These are phyloP conservation scores for Triadica sebifera DNA, from an alignment of 345 rosid genomes.

Conservation along the genomic window DNA sequence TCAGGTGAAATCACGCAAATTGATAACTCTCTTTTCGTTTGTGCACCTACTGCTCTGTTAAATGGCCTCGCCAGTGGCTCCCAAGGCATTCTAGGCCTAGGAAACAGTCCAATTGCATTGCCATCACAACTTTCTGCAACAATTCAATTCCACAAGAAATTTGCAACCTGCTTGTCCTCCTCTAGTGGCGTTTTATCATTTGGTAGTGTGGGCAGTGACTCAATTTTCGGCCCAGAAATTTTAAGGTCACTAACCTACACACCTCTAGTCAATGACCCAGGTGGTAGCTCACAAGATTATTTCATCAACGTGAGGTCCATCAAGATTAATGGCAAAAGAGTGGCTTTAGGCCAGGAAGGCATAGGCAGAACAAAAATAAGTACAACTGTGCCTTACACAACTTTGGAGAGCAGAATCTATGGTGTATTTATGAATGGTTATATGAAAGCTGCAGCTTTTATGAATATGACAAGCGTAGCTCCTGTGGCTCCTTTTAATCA, in stretches of 20 bases:
- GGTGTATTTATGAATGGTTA: constrained; percentile 39
- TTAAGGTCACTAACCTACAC: constrained; percentile 52
- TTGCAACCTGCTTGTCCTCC: constrained; percentile 50
- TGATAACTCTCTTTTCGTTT: constrained; percentile 42
- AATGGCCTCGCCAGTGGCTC: constrained; percentile 51
- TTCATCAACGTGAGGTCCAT: constrained; percentile 51
- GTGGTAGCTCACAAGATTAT: constrained; percentile 37
- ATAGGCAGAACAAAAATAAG: constrained; percentile 41
- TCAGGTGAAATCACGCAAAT: constrained; percentile 18
- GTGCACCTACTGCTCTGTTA: constrained; percentile 37
- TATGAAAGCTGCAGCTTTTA: constrained; percentile 36
- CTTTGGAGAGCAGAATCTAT: constrained; percentile 58
- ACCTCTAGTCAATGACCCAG: constrained; percentile 36
- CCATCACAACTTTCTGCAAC: constrained; percentile 54
- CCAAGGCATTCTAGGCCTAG: constrained; percentile 60
- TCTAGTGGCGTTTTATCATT: constrained; percentile 43
- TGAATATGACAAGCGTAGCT: constrained; percentile 40
- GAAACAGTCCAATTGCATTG: constrained; percentile 49
- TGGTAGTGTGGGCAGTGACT: constrained; percentile 33
- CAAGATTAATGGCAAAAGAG: constrained; percentile 44
- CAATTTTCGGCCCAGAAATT: constrained; percentile 36
- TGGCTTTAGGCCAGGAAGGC: constrained; percentile 23
- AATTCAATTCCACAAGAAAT: constrained; percentile 35
- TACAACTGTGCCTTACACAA: constrained; percentile 64
- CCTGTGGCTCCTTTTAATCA: constrained; percentile 54